Evolutionary conservation across 305 asterid species (phyloP).

Genomic region (Plantago coronopus): DNA sequence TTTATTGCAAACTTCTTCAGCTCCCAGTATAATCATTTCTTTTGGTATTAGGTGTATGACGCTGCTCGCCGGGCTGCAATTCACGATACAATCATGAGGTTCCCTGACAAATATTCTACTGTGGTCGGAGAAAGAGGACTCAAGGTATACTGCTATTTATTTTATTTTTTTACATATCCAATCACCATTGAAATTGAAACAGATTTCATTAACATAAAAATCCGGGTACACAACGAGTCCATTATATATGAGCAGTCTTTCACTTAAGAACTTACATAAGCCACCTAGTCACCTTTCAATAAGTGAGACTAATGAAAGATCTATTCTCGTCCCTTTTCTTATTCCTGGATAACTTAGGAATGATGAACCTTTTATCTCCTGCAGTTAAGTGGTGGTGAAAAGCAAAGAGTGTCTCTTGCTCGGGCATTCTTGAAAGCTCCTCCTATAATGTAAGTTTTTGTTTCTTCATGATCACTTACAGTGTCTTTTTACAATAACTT

Average conservation of each 20-base stretch:
- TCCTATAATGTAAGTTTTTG: conserved; percentile 63
- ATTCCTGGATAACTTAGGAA: not conserved
- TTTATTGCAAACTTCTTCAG: conserved; percentile 6
- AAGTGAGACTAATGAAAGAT: not conserved
- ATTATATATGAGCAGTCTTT: too few relatives aligned
- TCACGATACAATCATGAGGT: conserved; percentile 89
- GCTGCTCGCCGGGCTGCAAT: conserved; percentile 94
- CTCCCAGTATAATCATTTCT: conserved; percentile 16
- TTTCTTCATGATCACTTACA: not conserved
- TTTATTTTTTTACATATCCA: not conserved
- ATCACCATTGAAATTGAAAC: too few relatives aligned
- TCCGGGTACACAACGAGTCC: too few relatives aligned
- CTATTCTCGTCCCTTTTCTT: not conserved
- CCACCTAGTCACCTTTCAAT: too few relatives aligned
- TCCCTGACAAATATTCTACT: conserved; percentile 78
- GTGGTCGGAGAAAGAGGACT: conserved; percentile 99
- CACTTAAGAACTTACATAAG: too few relatives aligned
- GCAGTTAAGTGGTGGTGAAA: conserved; percentile 99
- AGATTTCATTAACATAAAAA: too few relatives aligned
- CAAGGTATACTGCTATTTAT: conserved; percentile 44
- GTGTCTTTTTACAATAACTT: too few relatives aligned
- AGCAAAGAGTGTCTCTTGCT: conserved; percentile 97
- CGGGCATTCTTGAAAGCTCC: conserved; percentile 97
- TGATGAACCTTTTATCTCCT: conserved; percentile 23
- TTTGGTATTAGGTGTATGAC: conserved; percentile 60